These are phyloP conservation scores for Lenzites betulinus DNA, from an alignment of 768 basidiomycete genomes.

Conservation along the genomic window DNA sequence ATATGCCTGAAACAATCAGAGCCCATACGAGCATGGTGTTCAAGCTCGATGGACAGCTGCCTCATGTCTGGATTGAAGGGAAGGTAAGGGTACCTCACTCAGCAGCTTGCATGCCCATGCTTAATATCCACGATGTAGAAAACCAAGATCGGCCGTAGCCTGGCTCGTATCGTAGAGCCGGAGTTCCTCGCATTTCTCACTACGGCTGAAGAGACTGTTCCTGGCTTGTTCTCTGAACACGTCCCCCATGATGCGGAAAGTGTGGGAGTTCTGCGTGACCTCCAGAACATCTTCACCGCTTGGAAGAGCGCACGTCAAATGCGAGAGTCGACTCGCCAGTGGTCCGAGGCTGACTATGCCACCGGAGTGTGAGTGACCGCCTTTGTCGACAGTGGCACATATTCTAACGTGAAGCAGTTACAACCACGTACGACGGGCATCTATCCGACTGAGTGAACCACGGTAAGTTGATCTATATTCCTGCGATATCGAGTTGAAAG, in stretches of 20 bases:
- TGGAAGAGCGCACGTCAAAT: constrained; percentile 48
- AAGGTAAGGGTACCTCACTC: constrained; percentile 32
- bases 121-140: neutral
- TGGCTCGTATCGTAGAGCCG: constrained; percentile 28
- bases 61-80: constrained; percentile 43
- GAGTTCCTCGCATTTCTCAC: constrained; percentile 37
- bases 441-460: constrained; percentile 42
- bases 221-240: constrained; percentile 43
- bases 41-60: constrained; percentile 37
- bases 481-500: neutral
- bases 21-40: constrained; percentile 43
- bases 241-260: constrained; percentile 20
- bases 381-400: neutral
- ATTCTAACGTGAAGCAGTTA: constrained; percentile 37
- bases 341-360: constrained; percentile 56
- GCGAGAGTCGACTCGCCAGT: constrained; percentile 47
- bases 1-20: constrained; percentile 45
- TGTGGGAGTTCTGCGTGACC: constrained; percentile 37
- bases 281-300: constrained; percentile 44
- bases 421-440: constrained; percentile 49
- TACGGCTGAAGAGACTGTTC: constrained; percentile 36
- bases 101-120: neutral
- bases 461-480: constrained; percentile 38
- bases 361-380: constrained; percentile 49
- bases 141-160: constrained; percentile 24